Base-by-base conservation (phyloP, 306 rosid genomes). In the Citrullus amarus region DNA sequence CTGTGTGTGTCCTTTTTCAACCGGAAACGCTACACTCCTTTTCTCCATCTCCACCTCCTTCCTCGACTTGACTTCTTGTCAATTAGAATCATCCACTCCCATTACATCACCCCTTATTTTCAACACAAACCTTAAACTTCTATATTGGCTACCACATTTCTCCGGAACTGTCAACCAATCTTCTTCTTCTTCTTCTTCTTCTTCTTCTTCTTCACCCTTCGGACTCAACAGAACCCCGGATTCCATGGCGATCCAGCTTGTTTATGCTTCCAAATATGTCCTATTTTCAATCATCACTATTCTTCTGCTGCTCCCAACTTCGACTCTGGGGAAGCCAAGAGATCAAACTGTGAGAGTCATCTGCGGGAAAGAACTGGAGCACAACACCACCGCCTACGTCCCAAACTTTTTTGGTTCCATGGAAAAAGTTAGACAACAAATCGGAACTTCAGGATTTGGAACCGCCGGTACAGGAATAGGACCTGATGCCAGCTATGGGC, bases 361-460 rank as follows among this genome's bases (percentile, higher is more conserved):
- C 10, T 95, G 98, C 78, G 91, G 91, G 66, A 55, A 60, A 6
- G 87, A 84, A 83, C 85, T 0, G 11, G 96, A 87, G 88, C 86
- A 88, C 81, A 91, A 95, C 79, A 25, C 79, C 9, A 83, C 80
- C 2, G 50, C 82, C 50, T 92, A 81, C 50, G 97, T 90, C 63
- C 88, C 87, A 0, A 92, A 92, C 65, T 94, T 90, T 39, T 88
- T 94, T 38, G 88, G 91, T 34, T 85, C 91, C 0, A 95, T 92
- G 98, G 92, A 86, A 57, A 82, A 82, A 10, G 89, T 95, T 72
- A 88, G 92, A 10, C 88, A 88, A 50, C 88, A 95, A 83, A 85
- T 95, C 89, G 79, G 85, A 32, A 78, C 54, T 62, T 75, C 85
- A 3, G 96, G 97, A 4, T 91, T 86, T 16, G 98, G 98, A 76